Conservation (phyloP, 148 eudicot genomes). For the Persicaria maculosa region DNA sequence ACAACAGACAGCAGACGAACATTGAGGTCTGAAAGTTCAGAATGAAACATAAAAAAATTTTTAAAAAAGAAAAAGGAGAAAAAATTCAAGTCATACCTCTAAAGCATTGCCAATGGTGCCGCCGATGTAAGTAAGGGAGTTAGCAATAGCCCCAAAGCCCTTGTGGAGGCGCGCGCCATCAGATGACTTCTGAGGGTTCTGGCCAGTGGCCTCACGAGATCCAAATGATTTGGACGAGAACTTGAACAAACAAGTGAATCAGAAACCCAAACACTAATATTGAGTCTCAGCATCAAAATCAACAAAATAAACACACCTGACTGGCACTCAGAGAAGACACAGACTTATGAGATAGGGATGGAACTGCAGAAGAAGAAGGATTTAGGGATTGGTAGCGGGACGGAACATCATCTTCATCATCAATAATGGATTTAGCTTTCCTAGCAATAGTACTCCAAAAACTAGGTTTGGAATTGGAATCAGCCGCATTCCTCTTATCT, state of each 20-base stretch:
- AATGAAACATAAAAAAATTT: not conserved
- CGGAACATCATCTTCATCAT: constrained; percentile 7
- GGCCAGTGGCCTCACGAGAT: constrained; percentile 21
- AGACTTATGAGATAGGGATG: not conserved
- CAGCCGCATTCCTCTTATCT: not conserved
- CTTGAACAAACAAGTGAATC: not conserved
- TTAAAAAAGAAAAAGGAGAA: too few species aligned
- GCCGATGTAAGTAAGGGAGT: constrained; percentile 58
- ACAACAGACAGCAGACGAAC: not conserved
- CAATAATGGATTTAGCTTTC: constrained; percentile 13
- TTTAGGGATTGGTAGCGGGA: constrained; percentile 1
- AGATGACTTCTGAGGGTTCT: constrained; percentile 23
- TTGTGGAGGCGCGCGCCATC: constrained; percentile 53
- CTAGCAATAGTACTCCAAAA: constrained; percentile 14
- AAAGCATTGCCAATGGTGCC: constrained; percentile 68
- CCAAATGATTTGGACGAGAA: constrained; percentile 16
- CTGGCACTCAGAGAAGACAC: not conserved
- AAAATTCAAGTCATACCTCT: constrained; percentile 41
- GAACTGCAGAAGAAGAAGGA: not conserved
- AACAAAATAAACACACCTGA: not conserved
- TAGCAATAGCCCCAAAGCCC: constrained; percentile 61
- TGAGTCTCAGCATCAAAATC: constrained; percentile 2
- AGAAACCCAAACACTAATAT: constrained; percentile 1
- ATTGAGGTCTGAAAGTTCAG: not conserved
- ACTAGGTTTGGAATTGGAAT: constrained; percentile 10